phyloP scores from a whole-genome alignment of 768 basidiomycete species.

The Calvatia gigantea region DNA sequence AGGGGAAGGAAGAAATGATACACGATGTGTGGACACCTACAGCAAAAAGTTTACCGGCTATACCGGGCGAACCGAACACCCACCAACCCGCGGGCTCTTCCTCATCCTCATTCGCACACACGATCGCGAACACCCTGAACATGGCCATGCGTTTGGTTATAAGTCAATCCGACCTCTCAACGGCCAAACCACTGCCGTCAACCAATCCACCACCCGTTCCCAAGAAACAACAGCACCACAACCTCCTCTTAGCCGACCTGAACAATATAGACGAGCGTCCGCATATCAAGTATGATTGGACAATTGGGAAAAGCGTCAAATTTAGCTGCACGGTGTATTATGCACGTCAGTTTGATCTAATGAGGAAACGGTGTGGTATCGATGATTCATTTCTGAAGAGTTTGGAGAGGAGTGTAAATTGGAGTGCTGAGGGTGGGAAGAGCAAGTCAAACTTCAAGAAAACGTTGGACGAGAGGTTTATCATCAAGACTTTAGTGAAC shows the following conservation, averaged over 20 bases:
- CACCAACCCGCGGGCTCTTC: slow-evolving; percentile 24
- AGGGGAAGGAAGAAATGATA: slow-evolving; percentile 12
- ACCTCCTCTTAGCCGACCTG: slow-evolving; percentile 40
- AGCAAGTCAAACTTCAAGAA: slow-evolving; percentile 81
- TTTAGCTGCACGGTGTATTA: slow-evolving; percentile 83
- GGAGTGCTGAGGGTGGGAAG: slow-evolving; percentile 80
- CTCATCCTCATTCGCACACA: slow-evolving; percentile 41
- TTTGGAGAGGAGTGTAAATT: slow-evolving; percentile 54
- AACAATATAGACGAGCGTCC: slow-evolving; percentile 62
- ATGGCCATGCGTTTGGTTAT: slow-evolving; percentile 61
- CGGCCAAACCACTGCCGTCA: slow-evolving; percentile 27
- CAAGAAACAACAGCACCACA: slow-evolving; percentile 40
- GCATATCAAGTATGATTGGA: slow-evolving; percentile 83
- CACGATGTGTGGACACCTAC: slow-evolving; percentile 2
- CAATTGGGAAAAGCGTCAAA: slow-evolving; percentile 67
- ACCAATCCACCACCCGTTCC: slow-evolving; percentile 28
- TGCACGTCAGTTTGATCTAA: slow-evolving; percentile 72
- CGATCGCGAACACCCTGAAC: slow-evolving; percentile 49
- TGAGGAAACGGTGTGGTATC: slow-evolving; percentile 65
- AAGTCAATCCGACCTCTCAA: slow-evolving; percentile 24
- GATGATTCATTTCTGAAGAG: slow-evolving; percentile 60
- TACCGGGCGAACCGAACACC: slow-evolving; percentile 1
- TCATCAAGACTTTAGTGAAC: slow-evolving; percentile 83
- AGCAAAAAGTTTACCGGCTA: slow-evolving; percentile 7
- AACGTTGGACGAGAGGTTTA: slow-evolving; percentile 71